These are phyloP conservation scores for Schwanniomyces sp. DNA, from an alignment of 805 yeast species.

Conservation along the genomic window DNA sequence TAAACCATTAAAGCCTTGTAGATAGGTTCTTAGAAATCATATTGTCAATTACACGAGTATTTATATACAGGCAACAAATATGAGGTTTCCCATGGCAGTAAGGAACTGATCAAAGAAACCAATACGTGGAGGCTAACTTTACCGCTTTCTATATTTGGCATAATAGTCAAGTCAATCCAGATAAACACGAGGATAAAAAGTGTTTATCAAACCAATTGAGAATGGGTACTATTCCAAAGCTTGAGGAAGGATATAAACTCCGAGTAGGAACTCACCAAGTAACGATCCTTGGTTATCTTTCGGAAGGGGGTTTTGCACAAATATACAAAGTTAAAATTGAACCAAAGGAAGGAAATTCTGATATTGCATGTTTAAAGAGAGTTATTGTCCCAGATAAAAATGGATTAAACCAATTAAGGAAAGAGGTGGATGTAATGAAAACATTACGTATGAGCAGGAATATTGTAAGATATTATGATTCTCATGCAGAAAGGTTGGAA, in stretches of 20 bases:
- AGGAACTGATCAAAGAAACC: background rate
- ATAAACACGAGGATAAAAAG: background rate
- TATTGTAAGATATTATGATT: slow-evolving; percentile 71
- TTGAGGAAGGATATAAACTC: slow-evolving; percentile 38
- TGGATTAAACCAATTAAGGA: slow-evolving; percentile 63
- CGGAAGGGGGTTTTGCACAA: slow-evolving; percentile 76
- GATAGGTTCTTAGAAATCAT: too few relatives aligned
- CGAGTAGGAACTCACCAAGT: slow-evolving; percentile 43
- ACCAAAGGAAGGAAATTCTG: slow-evolving; percentile 45
- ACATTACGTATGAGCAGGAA: slow-evolving; percentile 53
- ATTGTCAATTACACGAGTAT: background rate
- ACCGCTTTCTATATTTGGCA: background rate
- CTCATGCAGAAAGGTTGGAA: slow-evolving; percentile 65
- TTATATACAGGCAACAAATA: background rate
- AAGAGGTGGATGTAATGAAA: slow-evolving; percentile 81
- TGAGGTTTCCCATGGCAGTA: background rate
- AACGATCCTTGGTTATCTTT: slow-evolving; percentile 33
- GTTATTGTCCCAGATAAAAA: slow-evolving; percentile 71
- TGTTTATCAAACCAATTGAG: background rate
- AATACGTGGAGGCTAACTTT: background rate
- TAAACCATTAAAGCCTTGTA: background rate
- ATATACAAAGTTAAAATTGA: slow-evolving; percentile 64
- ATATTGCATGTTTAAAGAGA: slow-evolving; percentile 67
- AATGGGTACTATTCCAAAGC: slow-evolving; percentile 28
- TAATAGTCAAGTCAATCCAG: background rate